phyloP scores from a whole-genome alignment of 2,329 filamentous ascomycete species.

The Fusarium pseudonygamai region DNA sequence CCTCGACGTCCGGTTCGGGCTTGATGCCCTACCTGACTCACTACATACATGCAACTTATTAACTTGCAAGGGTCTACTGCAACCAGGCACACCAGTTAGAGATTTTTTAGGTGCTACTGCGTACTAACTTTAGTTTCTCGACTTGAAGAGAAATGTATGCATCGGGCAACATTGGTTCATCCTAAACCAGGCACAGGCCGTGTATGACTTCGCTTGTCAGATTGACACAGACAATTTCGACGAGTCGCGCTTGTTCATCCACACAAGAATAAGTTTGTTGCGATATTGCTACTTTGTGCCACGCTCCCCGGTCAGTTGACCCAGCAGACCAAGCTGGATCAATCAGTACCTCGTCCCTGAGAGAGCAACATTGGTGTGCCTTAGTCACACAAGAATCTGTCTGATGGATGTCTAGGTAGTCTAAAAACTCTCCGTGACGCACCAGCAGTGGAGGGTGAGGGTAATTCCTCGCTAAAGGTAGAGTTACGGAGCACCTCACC shows the following conservation, averaged over 20 bases:
- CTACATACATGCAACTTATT: constrained; percentile 2
- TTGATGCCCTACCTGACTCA: constrained; percentile 31
- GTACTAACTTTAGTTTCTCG: not conserved
- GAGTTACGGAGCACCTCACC: not conserved
- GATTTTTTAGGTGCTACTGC: constrained; percentile 14
- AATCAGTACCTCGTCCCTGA: not conserved
- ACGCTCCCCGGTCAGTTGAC: not conserved
- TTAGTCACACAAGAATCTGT: constrained; percentile 4
- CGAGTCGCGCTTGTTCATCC: constrained; percentile 16
- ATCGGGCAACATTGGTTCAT: constrained; percentile 1
- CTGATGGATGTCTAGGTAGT: not conserved
- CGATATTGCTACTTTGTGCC: constrained; percentile 3
- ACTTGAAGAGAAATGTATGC: not conserved
- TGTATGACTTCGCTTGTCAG: constrained; percentile 7
- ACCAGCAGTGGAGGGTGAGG: constrained; percentile 11
- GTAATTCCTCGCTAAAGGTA: constrained; percentile 12
- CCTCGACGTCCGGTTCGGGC: constrained; percentile 11
- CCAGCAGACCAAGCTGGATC: not conserved
- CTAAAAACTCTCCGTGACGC: constrained; percentile 26
- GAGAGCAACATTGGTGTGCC: not conserved
- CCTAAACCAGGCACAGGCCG: not conserved
- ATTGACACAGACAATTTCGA: constrained; percentile 1
- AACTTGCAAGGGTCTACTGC: constrained; percentile 18
- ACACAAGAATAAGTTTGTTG: constrained; percentile 1
- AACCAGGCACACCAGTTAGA: constrained; percentile 28